Evolutionary conservation across 768 basidiomycete genomes (phyloP).

Genomic region (Hortiboletus flavorubellus): DNA sequence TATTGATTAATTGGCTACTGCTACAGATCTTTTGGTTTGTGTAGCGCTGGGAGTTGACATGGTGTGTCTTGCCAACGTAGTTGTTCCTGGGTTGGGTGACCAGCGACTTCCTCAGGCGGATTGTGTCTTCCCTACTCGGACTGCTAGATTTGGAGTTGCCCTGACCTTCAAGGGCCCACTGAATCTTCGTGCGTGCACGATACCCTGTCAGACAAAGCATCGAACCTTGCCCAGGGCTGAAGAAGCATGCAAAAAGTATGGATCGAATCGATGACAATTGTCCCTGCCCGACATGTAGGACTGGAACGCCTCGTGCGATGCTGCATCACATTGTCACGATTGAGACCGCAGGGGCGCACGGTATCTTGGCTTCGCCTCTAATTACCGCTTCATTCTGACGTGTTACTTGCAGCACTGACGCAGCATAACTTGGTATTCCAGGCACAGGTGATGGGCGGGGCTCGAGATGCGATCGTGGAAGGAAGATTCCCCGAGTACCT

Average conservation of each 20-base stretch:
- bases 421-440: conserved; percentile 85
- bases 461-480: conserved; percentile 74
- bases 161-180: conserved; percentile 78
- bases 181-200: conserved; percentile 59
- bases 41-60: conserved; percentile 92
- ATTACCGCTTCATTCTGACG: conserved; percentile 18
- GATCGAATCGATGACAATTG: conserved; percentile 70
- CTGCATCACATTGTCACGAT: conserved; percentile 73
- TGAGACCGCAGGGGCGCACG: conserved; percentile 85
- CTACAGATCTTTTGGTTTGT: conserved; percentile 79
- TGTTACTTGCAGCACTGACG: conserved; percentile 56
- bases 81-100: not conserved
- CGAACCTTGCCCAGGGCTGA: conserved; percentile 38
- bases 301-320: conserved; percentile 65
- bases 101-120: conserved; percentile 58
- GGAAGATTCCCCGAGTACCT: conserved; percentile 80
- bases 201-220: not conserved
- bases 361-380: conserved; percentile 37
- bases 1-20: not conserved
- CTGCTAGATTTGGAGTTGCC: conserved; percentile 88
- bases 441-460: conserved; percentile 83
- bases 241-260: conserved; percentile 68
- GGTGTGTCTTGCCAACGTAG: conserved; percentile 41
- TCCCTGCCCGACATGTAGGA: conserved; percentile 81
- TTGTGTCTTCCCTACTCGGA: conserved; percentile 91